Evolutionary conservation across 129 eudicot genomes (phyloP).

Genomic region (Flaveria linearis): DNA sequence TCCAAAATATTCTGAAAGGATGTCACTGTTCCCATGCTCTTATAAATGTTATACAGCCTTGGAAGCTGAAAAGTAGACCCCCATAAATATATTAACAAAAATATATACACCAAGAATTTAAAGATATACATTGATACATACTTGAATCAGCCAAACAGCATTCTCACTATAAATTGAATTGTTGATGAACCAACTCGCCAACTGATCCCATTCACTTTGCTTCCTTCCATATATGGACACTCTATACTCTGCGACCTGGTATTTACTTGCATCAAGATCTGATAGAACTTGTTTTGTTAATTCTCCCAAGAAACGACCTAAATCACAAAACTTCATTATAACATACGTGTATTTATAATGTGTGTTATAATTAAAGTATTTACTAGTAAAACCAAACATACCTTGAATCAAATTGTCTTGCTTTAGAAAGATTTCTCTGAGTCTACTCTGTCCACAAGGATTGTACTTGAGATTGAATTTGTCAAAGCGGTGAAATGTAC

Average conservation of each 20-base stretch:
- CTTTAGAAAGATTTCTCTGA: constrained; percentile 71
- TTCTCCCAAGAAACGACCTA: constrained; percentile 73
- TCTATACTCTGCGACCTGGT: constrained; percentile 79
- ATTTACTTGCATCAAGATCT: constrained; percentile 75
- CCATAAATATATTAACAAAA: constrained; percentile 3
- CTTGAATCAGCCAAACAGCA: constrained; percentile 83
- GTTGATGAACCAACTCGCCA: constrained; percentile 78
- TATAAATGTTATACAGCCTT: constrained; percentile 62
- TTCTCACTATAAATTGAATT: constrained; percentile 61
- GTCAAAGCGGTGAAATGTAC: constrained; percentile 75
- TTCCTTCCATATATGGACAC: constrained; percentile 76
- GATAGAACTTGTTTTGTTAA: constrained; percentile 65
- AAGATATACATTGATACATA: constrained; percentile 16
- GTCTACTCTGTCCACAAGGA: constrained; percentile 82
- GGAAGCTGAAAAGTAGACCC: constrained; percentile 47
- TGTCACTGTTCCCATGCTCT: constrained; percentile 66
- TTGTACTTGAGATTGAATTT: constrained; percentile 78
- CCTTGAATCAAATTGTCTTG: constrained; percentile 84
- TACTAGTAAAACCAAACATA: constrained; percentile 9
- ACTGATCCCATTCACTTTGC: constrained; percentile 81
- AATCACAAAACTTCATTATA: constrained; percentile 1
- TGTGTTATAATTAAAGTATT: background rate
- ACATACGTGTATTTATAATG: background rate
- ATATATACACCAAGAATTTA: background rate
- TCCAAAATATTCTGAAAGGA: constrained; percentile 67